phyloP scores from a whole-genome alignment of 495 filamentous ascomycete species.

The Xylaria bambusicola region DNA sequence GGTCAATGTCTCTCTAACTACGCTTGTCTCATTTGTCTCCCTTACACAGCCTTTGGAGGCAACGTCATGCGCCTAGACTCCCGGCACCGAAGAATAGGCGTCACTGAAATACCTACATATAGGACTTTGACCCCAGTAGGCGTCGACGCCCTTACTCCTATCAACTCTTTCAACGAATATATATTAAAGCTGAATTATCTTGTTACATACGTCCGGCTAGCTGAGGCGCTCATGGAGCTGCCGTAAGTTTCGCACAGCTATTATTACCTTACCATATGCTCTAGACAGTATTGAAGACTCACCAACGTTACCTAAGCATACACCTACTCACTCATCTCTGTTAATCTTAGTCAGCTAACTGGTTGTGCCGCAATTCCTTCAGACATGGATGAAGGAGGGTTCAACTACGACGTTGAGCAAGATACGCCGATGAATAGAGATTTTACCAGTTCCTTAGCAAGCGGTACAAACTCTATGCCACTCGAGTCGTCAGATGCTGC shows the following conservation, averaged over 20 bases:
- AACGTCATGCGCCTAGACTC: too few relatives aligned
- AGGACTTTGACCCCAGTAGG: too few relatives aligned
- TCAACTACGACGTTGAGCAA: not conserved
- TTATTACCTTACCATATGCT: not conserved
- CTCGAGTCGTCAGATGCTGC: not conserved
- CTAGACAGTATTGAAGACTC: not conserved
- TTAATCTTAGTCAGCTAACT: not conserved
- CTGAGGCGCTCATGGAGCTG: not conserved
- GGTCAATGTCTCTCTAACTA: too few relatives aligned
- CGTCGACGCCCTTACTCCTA: too few relatives aligned
- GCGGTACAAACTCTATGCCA: not conserved
- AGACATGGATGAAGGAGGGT: slow-evolving; percentile 4
- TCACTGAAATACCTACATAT: too few relatives aligned
- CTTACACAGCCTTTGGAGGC: too few relatives aligned
- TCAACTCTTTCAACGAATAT: not conserved
- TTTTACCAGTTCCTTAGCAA: not conserved
- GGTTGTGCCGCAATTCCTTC: not conserved
- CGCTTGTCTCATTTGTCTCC: too few relatives aligned
- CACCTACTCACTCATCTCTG: not conserved
- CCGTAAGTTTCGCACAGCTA: not conserved
- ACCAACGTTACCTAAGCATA: too few relatives aligned
- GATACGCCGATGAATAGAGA: not conserved
- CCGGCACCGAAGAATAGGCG: too few relatives aligned
- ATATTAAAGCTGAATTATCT: too few relatives aligned
- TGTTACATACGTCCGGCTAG: too few relatives aligned